Evolutionary conservation across 1,139 yeast species (phyloP).

Genomic region (Protomyces pachydermus): DNA sequence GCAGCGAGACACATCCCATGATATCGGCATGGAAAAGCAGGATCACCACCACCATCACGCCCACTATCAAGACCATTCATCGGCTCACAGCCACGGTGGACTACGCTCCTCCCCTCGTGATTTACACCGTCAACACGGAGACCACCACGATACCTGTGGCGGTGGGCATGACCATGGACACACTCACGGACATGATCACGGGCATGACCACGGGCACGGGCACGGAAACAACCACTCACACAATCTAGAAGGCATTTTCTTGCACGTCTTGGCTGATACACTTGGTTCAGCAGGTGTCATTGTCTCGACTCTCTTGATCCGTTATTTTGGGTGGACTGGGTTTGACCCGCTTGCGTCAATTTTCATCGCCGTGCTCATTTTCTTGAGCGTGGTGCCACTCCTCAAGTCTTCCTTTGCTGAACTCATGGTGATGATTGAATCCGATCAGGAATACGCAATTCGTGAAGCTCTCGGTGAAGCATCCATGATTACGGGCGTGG

Average conservation of each 20-base stretch:
- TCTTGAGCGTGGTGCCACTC: constrained; percentile 76
- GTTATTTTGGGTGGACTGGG: constrained; percentile 50
- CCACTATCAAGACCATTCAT: constrained; percentile 13
- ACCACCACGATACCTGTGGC: not conserved
- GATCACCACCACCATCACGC: constrained; percentile 1
- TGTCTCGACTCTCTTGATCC: constrained; percentile 60
- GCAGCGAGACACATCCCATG: no score
- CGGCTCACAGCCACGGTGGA: constrained; percentile 31
- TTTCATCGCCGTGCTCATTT: constrained; percentile 73
- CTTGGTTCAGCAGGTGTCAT: constrained; percentile 96
- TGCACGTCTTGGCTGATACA: constrained; percentile 92
- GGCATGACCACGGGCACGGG: not conserved
- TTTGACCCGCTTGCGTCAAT: constrained; percentile 92
- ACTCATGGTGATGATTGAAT: constrained; percentile 57
- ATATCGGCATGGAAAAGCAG: no score
- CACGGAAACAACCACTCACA: constrained; percentile 49
- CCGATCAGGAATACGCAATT: constrained; percentile 55
- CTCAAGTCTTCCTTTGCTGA: constrained; percentile 74
- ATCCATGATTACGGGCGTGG: constrained; percentile 67
- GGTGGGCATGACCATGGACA: not conserved
- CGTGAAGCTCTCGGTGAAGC: constrained; percentile 64
- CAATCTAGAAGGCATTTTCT: constrained; percentile 89
- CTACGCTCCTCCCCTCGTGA: not conserved
- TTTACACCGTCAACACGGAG: constrained; percentile 4
- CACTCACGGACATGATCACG: not conserved